Percentiles rank a stretch among this genome's conserved stretches.
Conservation (phyloP, 352 stramenopile genomes). For the Pythium dissimile region DNA sequence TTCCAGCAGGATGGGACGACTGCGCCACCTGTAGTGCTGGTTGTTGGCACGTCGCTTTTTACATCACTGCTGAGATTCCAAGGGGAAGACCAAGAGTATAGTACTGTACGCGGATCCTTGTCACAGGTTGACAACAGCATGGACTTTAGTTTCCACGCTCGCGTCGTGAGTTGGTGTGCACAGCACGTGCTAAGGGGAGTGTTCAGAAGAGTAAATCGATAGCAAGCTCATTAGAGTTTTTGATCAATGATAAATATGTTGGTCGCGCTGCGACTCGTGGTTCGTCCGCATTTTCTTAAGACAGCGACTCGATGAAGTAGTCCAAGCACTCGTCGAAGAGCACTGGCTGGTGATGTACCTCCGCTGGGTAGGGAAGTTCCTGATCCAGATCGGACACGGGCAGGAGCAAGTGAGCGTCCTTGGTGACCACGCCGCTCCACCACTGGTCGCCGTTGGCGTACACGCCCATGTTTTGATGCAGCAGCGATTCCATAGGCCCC, state of each 20-base stretch:
- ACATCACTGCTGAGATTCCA: too few species aligned
- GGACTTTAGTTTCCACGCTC: too few species aligned
- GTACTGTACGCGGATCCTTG: too few species aligned
- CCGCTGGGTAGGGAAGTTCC: not conserved
- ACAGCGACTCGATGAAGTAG: constrained; percentile 27
- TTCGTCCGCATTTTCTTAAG: too few species aligned
- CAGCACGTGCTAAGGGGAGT: too few species aligned
- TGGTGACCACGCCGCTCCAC: constrained; percentile 4
- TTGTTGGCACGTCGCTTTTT: too few species aligned
- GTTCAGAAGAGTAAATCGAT: too few species aligned
- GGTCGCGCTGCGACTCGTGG: not conserved
- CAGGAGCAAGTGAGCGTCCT: not conserved
- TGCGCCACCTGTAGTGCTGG: too few species aligned
- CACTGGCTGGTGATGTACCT: constrained; percentile 5
- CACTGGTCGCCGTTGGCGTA: constrained; percentile 1
- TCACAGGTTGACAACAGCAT: not conserved
- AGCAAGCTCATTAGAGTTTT: too few species aligned
- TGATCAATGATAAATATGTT: not conserved
- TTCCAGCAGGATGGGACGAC: too few species aligned
- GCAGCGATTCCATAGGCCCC: constrained; percentile 6
- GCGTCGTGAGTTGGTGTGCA: too few species aligned
- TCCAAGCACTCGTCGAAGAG: constrained; percentile 29
- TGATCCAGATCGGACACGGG: constrained; percentile 21
- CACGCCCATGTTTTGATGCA: constrained; percentile 1
- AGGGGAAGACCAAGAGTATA: too few species aligned